A percentile compares a stretch with the other conserved stretches of the same genome.
phyloP scores from a whole-genome alignment of 805 yeast species.

The Wickerhamiella sergipiensis region DNA sequence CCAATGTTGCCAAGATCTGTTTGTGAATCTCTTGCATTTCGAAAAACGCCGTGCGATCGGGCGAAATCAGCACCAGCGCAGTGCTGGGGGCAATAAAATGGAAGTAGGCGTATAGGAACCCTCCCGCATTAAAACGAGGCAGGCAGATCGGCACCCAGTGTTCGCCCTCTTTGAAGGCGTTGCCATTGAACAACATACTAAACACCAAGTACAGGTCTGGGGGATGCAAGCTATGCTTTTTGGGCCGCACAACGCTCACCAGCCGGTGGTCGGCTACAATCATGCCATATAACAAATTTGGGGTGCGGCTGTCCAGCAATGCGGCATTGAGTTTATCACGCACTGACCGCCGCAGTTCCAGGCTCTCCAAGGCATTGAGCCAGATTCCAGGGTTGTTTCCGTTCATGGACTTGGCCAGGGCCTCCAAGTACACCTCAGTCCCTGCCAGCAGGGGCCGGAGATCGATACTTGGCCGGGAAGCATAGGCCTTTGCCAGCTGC shows the following conservation, averaged over 20 bases:
- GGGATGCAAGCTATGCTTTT: slow-evolving; percentile 63
- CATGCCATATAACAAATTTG: slow-evolving; percentile 61
- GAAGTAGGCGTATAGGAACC: slow-evolving; percentile 74
- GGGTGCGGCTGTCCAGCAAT: slow-evolving; percentile 34
- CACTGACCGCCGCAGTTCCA: slow-evolving; percentile 42
- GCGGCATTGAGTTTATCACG: slow-evolving; percentile 46
- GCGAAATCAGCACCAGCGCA: slow-evolving; percentile 40
- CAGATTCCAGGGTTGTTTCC: slow-evolving; percentile 44
- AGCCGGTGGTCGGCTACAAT: slow-evolving; percentile 53
- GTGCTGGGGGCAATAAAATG: slow-evolving; percentile 36
- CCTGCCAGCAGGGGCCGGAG: slow-evolving; percentile 60
- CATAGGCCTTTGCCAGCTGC: slow-evolving; percentile 54
- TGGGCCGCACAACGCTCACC: slow-evolving; percentile 61
- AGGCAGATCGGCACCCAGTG: slow-evolving; percentile 90
- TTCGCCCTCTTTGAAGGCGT: slow-evolving; percentile 41
- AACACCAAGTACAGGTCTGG: slow-evolving; percentile 67
- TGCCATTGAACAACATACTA: slow-evolving; percentile 51
- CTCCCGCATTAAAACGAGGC: slow-evolving; percentile 78
- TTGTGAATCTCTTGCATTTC: slow-evolving; percentile 52
- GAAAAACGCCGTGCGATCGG: slow-evolving; percentile 68
- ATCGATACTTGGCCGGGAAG: slow-evolving; percentile 66
- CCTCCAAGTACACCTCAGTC: slow-evolving; percentile 60
- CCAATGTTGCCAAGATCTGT: slow-evolving; percentile 34
- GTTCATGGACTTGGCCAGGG: slow-evolving; percentile 41
- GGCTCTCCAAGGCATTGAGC: slow-evolving; percentile 52